phyloP scores from a whole-genome alignment of 805 yeast genomes.

The Cyberlindnera mycetangii region DNA sequence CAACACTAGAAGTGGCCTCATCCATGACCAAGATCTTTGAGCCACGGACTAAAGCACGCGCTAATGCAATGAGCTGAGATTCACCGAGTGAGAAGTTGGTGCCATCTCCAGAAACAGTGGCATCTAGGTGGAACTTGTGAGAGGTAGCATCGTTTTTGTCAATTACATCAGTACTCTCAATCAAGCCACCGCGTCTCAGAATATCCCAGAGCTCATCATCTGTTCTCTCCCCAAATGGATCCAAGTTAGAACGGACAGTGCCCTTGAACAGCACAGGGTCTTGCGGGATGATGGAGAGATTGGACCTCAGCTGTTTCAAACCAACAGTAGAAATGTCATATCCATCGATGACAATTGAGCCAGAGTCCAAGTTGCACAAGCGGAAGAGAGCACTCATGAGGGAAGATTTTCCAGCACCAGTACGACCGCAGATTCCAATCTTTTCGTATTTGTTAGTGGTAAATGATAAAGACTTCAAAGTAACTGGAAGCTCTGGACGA shows the following conservation, averaged over 20 bases:
- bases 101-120: slow-evolving; percentile 67
- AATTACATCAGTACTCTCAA: slow-evolving; percentile 27
- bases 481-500: slow-evolving; percentile 61
- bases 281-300: slow-evolving; percentile 74
- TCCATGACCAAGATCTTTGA: slow-evolving; percentile 62
- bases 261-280: slow-evolving; percentile 80
- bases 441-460: slow-evolving; percentile 48
- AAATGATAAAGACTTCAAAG: slow-evolving; percentile 51
- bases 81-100: slow-evolving; percentile 70
- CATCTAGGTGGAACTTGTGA: slow-evolving; percentile 57
- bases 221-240: slow-evolving; percentile 58
- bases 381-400: slow-evolving; percentile 60
- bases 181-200: slow-evolving; percentile 58
- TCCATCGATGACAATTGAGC: slow-evolving; percentile 62
- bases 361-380: slow-evolving; percentile 55
- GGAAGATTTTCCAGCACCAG: slow-evolving; percentile 66
- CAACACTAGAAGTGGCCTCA: slow-evolving; percentile 78
- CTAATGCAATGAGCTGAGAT: slow-evolving; percentile 63
- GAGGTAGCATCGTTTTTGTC: slow-evolving; percentile 6
- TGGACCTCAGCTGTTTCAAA: slow-evolving; percentile 57
- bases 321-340: slow-evolving; percentile 61
- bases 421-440: slow-evolving; percentile 63
- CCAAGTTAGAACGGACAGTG: slow-evolving; percentile 64
- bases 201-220: slow-evolving; percentile 65
- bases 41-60: slow-evolving; percentile 66